Conservation (phyloP, 371 early-diverging fungal species). For the Apophysomyces trapeziformis region DNA sequence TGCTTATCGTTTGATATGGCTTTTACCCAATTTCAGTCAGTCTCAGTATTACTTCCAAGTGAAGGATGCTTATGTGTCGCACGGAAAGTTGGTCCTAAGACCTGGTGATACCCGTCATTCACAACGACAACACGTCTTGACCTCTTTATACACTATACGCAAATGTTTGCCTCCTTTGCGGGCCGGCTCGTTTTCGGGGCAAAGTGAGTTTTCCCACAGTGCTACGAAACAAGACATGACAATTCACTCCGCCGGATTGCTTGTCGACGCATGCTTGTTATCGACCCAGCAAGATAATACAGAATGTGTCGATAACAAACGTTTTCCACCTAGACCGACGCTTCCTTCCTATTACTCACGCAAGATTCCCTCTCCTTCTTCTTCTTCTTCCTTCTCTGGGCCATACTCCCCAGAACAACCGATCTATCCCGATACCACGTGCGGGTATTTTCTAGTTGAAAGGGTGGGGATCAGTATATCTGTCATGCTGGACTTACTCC, state of each 20-base stretch:
- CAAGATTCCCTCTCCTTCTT: slow-evolving; percentile 4
- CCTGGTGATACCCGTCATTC: slow-evolving; percentile 8
- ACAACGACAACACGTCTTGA: slow-evolving; percentile 8
- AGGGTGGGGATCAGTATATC: slow-evolving; percentile 19
- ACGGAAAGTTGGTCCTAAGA: slow-evolving; percentile 47
- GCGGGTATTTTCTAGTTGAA: slow-evolving; percentile 28
- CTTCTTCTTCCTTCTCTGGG: not conserved
- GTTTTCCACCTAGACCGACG: slow-evolving; percentile 15
- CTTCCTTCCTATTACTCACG: slow-evolving; percentile 18
- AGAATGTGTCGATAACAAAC: not conserved
- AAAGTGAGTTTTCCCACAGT: slow-evolving; percentile 21
- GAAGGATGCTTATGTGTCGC: slow-evolving; percentile 53
- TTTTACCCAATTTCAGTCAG: slow-evolving; percentile 31
- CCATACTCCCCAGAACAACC: slow-evolving; percentile 15
- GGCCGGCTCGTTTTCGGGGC: slow-evolving; percentile 33
- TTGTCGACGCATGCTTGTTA: slow-evolving; percentile 22
- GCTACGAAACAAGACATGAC: slow-evolving; percentile 13
- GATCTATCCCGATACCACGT: slow-evolving; percentile 14
- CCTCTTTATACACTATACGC: slow-evolving; percentile 34
- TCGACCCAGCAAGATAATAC: slow-evolving; percentile 2
- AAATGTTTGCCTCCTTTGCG: slow-evolving; percentile 29
- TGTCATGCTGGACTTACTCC: slow-evolving; percentile 20
- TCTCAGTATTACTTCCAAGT: slow-evolving; percentile 42
- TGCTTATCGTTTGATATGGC: slow-evolving; percentile 35
- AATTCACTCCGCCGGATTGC: slow-evolving; percentile 10